Base-by-base conservation (phyloP, 2,329 filamentous ascomycete genomes). In the Fusarium albidum region DNA sequence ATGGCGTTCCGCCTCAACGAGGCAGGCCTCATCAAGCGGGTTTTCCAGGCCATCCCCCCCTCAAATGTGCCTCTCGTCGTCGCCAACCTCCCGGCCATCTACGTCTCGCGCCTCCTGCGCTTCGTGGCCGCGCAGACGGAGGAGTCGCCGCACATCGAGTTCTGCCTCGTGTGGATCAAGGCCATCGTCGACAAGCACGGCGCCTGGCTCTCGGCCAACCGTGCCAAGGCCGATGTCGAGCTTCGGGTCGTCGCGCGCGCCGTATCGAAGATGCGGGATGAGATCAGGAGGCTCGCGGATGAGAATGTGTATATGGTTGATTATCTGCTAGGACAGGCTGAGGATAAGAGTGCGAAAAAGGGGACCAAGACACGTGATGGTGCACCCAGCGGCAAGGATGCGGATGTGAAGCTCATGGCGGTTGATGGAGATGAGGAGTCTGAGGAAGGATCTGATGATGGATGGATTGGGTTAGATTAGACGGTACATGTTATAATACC, bases 1-100 rank as follows among this genome's bases (percentile, higher is more conserved):
- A 99, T 99, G 95, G 90, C 93, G 2, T 99, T 99, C 81, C 89
- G 96, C 6, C 86, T 99, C 52, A 97, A 96, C 75, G 91, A 96
- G 72, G 82, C 86, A 5, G 85, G 87, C 17, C 81, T 99, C 39
- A 86, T 97, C 57, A 89, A 90, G 65, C 86, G 87, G 47, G 91
- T 97, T 14, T 98, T 96, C 76, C 89, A 96, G 74, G 83, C 85
- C 3, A 88, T 94, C 18, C 93, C 95, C 1, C 80, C 88, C 34
- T 74, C 79, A 3, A 89, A 94, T 61, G 90, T 98, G 39, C 69
- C 83, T 1, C 84, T 96, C 9, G 87, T 96, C 1, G 90, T 96
- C 18, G 86, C 85, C 45, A 85, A 89, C 27, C 77, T 97, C 31
- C 95, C 95, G 1, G 82, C 84, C 1, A 90, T 97, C 25, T 99